Base-by-base conservation (phyloP, 2,329 filamentous ascomycete species). In the Talaromyces sp. region DNA sequence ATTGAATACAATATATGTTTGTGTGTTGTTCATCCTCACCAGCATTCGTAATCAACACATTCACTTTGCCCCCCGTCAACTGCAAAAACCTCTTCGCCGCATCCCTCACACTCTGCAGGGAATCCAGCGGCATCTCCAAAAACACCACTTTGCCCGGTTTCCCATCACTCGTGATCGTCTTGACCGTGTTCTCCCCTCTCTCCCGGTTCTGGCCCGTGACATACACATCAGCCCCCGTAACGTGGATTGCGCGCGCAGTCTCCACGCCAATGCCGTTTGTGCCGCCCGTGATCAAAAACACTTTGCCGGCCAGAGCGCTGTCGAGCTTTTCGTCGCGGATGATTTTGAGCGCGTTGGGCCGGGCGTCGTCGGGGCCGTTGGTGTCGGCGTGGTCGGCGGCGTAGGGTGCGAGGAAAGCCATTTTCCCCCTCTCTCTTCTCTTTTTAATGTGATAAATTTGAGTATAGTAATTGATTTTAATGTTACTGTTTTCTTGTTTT, bases 41-140 rank as follows among this genome's bases (percentile, higher is more conserved):
- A 49, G 59, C 59, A 58, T 61, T 61, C 50, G 38, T 19, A 46
- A 61, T 56, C 38, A 61, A 29, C 27, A 61, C 55, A 51, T 61
- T 61, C 32, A 61, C 31, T 10, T 58, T 58, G n/a, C 59, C 59
- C 2, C 51, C 56, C 9, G 38, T 53, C 41, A 46, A 4, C 31
- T 52, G 56, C 31, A 61, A 32, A 32, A 61, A 58, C n/a, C 35
- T 55, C n/a, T 27, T 43, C 7, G 50, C 59, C 5, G 32, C 21
- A 2, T 58, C 55, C n/a, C 41, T 38, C 7, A 61, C 55, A 46
- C 13, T 61, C 10, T 55, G 19, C 24, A 61, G 46, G 3, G 56
- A 58, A 51, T 56, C 55, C 17, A 61, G 32, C 2, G n/a, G 26
- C 59, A 61, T 55, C 21, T 61, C 55, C 31, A 61, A 50, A 32